Evolutionary conservation across 1,284 basidiomycete genomes (phyloP).

Genomic region (Paramarasmius palmivorus): DNA sequence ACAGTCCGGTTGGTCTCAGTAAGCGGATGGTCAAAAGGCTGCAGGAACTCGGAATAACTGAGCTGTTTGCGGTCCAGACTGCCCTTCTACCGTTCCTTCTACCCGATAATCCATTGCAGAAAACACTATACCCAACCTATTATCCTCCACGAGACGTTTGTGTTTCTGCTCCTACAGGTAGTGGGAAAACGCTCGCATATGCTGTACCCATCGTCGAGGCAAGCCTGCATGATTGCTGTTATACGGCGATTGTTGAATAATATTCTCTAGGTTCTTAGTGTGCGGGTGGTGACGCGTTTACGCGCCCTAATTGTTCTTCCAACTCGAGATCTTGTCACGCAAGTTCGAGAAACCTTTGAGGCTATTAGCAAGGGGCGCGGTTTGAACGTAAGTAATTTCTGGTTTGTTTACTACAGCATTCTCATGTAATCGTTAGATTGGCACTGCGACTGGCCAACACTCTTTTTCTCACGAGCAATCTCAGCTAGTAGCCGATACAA

Average conservation of each 20-base stretch:
- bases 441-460: conserved; percentile 80
- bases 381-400: conserved; percentile 61
- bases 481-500: conserved; percentile 62
- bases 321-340: conserved; percentile 92
- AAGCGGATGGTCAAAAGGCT: conserved; percentile 65
- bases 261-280: conserved; percentile 60
- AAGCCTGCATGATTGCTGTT: conserved; percentile 17
- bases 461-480: conserved; percentile 83
- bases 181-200: conserved; percentile 96
- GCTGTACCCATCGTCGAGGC: conserved; percentile 91
- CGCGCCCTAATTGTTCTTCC: conserved; percentile 94
- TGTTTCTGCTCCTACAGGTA: conserved; percentile 97
- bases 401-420: conserved; percentile 1
- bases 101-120: conserved; percentile 37
- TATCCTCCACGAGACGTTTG: conserved; percentile 81
- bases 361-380: conserved; percentile 82
- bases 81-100: conserved; percentile 80
- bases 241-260: conserved; percentile 6
- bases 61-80: conserved; percentile 93
- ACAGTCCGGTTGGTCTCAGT: conserved; percentile 53
- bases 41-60: conserved; percentile 73
- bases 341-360: conserved; percentile 93
- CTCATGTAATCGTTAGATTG: conserved; percentile 51
- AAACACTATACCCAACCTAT: conserved; percentile 71
- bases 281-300: conserved; percentile 77